Evolutionary conservation across 2,329 filamentous ascomycete genomes (phyloP).

Genomic region (Botryotinia narcissicola): DNA sequence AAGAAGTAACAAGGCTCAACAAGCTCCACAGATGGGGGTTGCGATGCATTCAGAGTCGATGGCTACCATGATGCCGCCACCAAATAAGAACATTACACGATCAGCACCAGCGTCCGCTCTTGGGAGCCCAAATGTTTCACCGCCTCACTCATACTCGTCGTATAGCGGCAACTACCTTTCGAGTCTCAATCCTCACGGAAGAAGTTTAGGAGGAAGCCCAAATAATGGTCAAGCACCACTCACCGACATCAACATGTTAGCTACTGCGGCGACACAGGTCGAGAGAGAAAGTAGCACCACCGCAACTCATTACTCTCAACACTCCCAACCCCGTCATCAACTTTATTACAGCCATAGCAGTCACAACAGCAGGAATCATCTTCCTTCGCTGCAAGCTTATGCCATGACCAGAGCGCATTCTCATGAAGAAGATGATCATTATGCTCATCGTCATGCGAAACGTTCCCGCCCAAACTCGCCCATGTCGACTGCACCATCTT

Average conservation of each 20-base stretch:
- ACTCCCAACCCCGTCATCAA: conserved; percentile 51
- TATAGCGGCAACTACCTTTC: conserved; percentile 56
- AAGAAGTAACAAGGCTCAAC: conserved; percentile 77
- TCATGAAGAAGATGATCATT: conserved; percentile 77
- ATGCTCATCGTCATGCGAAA: conserved; percentile 72
- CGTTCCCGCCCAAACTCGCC: conserved; percentile 90
- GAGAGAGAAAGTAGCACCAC: conserved; percentile 52
- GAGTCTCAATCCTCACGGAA: conserved; percentile 49
- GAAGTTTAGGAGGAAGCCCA: conserved; percentile 44
- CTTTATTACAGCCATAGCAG: conserved; percentile 52
- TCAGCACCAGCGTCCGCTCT: conserved; percentile 85
- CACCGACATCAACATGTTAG: conserved; percentile 57
- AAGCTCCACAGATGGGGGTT: conserved; percentile 47
- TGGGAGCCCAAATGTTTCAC: conserved; percentile 92
- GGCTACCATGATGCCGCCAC: conserved; percentile 73
- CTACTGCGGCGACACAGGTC: conserved; percentile 59
- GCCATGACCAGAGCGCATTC: conserved; percentile 91
- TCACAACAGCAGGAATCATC: conserved; percentile 46
- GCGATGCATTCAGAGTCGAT: conserved; percentile 51
- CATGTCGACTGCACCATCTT: conserved; percentile 92
- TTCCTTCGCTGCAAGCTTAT: conserved; percentile 67
- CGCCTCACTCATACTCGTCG: conserved; percentile 82
- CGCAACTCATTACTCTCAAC: conserved; percentile 35
- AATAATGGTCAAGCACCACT: conserved; percentile 35
- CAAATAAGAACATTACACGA: conserved; percentile 76